Conservation (phyloP, 2,329 filamentous ascomycete genomes). For the Berkeleyomyces rouxiae region DNA sequence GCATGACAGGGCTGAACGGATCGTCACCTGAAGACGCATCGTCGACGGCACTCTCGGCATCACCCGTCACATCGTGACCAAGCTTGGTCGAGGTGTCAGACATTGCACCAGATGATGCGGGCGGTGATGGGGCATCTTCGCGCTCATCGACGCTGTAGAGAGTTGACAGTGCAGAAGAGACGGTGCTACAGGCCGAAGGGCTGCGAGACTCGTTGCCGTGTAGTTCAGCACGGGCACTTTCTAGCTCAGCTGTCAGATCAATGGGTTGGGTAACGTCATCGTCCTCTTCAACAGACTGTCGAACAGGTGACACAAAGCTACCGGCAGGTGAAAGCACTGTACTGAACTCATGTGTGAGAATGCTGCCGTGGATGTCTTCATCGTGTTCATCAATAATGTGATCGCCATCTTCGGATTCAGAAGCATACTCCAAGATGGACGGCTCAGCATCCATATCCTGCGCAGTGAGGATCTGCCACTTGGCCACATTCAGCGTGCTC, state of each 20-base stretch:
- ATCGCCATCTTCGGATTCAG: neutral
- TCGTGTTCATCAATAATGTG: neutral
- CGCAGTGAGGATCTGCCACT: slow-evolving; percentile 9
- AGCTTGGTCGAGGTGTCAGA: slow-evolving; percentile 7
- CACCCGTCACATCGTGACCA: neutral
- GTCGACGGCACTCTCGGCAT: neutral
- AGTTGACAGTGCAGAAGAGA: slow-evolving; percentile 38
- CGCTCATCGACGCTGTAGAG: slow-evolving; percentile 38
- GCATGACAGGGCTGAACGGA: slow-evolving; percentile 1
- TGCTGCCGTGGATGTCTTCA: neutral
- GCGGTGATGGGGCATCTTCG: slow-evolving; percentile 19
- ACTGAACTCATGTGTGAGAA: slow-evolving; percentile 9
- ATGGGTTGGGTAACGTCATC: neutral
- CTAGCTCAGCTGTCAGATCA: neutral
- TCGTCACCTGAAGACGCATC: slow-evolving; percentile 4
- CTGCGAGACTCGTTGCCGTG: neutral
- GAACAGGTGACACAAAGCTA: slow-evolving; percentile 5
- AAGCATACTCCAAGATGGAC: neutral
- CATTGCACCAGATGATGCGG: neutral
- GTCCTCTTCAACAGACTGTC: neutral
- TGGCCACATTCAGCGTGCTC: slow-evolving; percentile 7
- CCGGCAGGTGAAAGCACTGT: slow-evolving; percentile 11
- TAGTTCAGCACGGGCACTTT: neutral
- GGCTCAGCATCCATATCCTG: slow-evolving; percentile 3
- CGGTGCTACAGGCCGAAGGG: slow-evolving; percentile 24